Evolutionary conservation across 2,329 filamentous ascomycete species (phyloP).

Genomic region (Aurifilum marmelostoma): DNA sequence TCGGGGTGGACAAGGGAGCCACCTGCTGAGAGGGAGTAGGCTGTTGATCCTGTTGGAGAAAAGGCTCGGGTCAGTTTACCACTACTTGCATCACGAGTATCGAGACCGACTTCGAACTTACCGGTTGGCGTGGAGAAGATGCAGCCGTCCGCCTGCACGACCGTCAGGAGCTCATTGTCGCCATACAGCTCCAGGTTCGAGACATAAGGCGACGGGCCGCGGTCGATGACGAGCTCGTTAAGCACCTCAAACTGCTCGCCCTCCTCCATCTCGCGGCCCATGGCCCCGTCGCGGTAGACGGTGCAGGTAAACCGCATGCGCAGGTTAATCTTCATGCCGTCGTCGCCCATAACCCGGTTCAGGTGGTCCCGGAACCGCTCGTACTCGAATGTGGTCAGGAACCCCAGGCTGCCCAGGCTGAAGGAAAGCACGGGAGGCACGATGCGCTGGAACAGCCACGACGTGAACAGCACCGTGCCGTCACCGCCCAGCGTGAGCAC

Average conservation of each 20-base stretch:
- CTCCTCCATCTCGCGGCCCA: conserved; percentile 73
- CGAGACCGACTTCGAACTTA: conserved; percentile 29
- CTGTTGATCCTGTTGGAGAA: conserved; percentile 69
- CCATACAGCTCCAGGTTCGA: conserved; percentile 96
- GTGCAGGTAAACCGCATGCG: conserved; percentile 99
- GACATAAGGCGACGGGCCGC: conserved; percentile 93
- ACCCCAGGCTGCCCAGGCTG: conserved; percentile 82
- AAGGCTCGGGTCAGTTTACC: conserved; percentile 20
- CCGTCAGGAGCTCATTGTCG: conserved; percentile 91
- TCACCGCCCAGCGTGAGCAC: conserved; percentile 87
- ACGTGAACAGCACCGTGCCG: conserved; percentile 85
- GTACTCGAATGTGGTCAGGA: conserved; percentile 87
- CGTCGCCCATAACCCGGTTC: conserved; percentile 87
- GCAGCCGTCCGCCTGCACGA: conserved; percentile 94
- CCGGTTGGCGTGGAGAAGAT: conserved; percentile 97
- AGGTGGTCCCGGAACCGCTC: conserved; percentile 85
- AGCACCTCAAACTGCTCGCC: conserved; percentile 97
- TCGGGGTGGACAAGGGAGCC: conserved; percentile 95
- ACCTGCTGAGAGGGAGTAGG: conserved; percentile 93
- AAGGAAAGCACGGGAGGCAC: conserved; percentile 86
- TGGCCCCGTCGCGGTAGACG: conserved; percentile 74
- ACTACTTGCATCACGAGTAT: background rate
- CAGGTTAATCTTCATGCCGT: conserved; percentile 95
- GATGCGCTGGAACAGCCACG: conserved; percentile 89
- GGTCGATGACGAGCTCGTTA: conserved; percentile 97